Conservation (phyloP, 352 stramenopile species). For the Globisporangium splendens region DNA sequence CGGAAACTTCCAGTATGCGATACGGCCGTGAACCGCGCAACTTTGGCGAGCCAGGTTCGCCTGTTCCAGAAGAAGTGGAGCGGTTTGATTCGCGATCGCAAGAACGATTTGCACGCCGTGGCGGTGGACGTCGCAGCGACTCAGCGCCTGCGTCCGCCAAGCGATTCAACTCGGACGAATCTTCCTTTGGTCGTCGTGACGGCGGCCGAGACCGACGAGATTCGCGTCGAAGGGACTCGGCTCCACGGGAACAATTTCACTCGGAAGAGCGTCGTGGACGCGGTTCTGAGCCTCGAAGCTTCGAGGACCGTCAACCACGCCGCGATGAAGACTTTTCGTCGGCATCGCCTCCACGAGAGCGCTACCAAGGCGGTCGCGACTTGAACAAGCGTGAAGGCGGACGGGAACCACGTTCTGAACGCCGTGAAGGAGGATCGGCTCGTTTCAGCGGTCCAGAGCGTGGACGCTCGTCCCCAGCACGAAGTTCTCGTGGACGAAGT, state of each 20-base stretch:
- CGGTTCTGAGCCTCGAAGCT: background rate
- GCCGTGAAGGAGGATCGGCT: background rate
- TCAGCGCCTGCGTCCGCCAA: background rate
- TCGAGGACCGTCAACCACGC: slow-evolving; percentile 1
- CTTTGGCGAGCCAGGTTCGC: background rate
- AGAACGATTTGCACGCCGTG: background rate
- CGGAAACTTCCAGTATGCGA: background rate
- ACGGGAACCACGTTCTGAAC: background rate
- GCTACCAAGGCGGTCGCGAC: background rate
- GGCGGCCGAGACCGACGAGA: background rate
- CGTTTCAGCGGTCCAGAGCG: background rate
- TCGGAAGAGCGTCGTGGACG: slow-evolving; percentile 5
- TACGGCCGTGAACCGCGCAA: background rate
- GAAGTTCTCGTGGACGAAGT: background rate
- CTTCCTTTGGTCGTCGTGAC: background rate
- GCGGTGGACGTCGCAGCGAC: slow-evolving; percentile 3
- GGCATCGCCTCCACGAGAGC: background rate
- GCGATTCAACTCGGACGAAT: background rate
- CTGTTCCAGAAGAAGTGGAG: background rate
- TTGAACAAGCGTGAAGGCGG: background rate
- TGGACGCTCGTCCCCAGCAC: slow-evolving; percentile 1
- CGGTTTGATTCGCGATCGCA: background rate
- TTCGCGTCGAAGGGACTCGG: background rate
- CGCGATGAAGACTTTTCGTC: background rate
- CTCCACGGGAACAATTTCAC: slow-evolving; percentile 7